Base-by-base conservation (phyloP, 768 basidiomycete species). In the Trametes sanguinea region DNA sequence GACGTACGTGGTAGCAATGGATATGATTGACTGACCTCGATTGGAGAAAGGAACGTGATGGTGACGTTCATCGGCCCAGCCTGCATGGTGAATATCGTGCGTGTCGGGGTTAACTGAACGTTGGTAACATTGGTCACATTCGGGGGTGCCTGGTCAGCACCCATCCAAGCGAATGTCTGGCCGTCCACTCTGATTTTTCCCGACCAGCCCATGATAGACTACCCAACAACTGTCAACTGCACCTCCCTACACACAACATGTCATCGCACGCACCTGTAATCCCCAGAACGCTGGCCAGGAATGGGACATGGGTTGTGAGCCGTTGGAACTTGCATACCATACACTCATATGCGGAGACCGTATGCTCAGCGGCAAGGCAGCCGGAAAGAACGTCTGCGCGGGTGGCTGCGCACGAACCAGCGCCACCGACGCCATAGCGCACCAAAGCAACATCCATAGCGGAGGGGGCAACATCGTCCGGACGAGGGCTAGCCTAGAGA, bases 11-110 rank as follows among this genome's bases (percentile, higher is more conserved):
- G 35, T 37, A 11, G 7, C 4, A 33, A 1, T 16, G 9, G 30
- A 9, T 46, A 7, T 10, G 27, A 27, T 17, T 10, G 17, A 6
- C 68, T 17, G 50, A 76, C 76, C 70, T 76, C 76, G 27, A 79
- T 74, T 1, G 78, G 78, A 40, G 73, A 76, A 11, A 78, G 65
- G 62, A 76, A 79, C 2, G 73, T 76, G 39, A 75, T 70, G 14
- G 69, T 77, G 54, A 78, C 54, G 42, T 75, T 68, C 59, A 79
- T 74, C 1, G 69, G 65, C 16, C 76, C 78, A 7, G 76, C 76
- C 44, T 64, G 60, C 52, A 77, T 63, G 2, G 62, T 67, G 61
- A 76, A 72, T 9, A 71, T 69, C 51, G 75, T 73, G 11, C 70
- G 69, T 0, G 78, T 78, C 1, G 78, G 73, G 0, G 78, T 77